phyloP scores from a whole-genome alignment of 495 filamentous ascomycete genomes.

The Oidiodendron maius region DNA sequence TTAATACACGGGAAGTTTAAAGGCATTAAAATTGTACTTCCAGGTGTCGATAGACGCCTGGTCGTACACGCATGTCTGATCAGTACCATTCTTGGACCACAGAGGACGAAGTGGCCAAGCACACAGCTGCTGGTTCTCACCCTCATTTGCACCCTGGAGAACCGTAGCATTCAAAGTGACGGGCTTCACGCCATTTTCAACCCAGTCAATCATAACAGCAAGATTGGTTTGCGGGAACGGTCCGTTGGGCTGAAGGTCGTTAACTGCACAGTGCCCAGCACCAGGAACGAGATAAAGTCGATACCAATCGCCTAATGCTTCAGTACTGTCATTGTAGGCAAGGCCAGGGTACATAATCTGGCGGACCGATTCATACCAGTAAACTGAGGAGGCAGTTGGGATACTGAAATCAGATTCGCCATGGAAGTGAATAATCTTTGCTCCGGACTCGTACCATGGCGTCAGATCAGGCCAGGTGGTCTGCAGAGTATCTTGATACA shows the following conservation, averaged over 20 bases:
- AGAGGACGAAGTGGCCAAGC: slow-evolving; percentile 40
- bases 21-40: slow-evolving; percentile 28
- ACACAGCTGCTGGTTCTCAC: slow-evolving; percentile 39
- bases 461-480: slow-evolving; percentile 42
- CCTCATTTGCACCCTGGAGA: slow-evolving; percentile 29
- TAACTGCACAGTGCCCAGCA: slow-evolving; percentile 33
- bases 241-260: slow-evolving; percentile 29
- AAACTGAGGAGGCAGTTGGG: slow-evolving; percentile 39
- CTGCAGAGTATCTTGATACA: slow-evolving; percentile 36
- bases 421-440: slow-evolving; percentile 47
- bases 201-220: slow-evolving; percentile 36
- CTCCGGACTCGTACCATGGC: slow-evolving; percentile 35
- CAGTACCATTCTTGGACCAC: slow-evolving; percentile 28
- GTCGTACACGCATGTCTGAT: slow-evolving; percentile 39
- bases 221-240: slow-evolving; percentile 40
- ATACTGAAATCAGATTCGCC: slow-evolving; percentile 45
- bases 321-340: slow-evolving; percentile 28
- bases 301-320: slow-evolving; percentile 39
- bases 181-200: slow-evolving; percentile 32
- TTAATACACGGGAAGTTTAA: slow-evolving; percentile 12
- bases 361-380: slow-evolving; percentile 45
- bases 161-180: slow-evolving; percentile 28
- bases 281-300: slow-evolving; percentile 33
- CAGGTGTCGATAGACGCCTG: slow-evolving; percentile 34
- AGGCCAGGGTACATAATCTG: slow-evolving; percentile 40